These are phyloP conservation scores for Tetradesmus lagerheimii DNA, from an alignment of 139 green algal genomes.

Conservation along the genomic window DNA sequence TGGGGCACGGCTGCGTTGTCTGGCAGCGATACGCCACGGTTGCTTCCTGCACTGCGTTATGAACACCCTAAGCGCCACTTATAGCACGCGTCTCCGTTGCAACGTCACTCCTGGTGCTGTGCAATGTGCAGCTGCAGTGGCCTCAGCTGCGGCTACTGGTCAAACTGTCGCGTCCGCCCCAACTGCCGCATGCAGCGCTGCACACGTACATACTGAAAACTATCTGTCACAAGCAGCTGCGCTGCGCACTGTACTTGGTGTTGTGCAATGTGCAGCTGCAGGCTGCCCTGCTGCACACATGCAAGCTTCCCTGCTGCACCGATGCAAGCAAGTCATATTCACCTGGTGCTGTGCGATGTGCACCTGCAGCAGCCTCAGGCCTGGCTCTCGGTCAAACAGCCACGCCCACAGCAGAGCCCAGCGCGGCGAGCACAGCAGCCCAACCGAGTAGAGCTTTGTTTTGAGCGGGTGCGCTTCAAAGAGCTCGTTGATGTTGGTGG, in stretches of 20 bases:
- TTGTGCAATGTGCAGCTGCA: background rate
- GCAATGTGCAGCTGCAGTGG: slow-evolving; percentile 14
- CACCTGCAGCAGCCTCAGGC: slow-evolving; percentile 13
- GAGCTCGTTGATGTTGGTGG: background rate
- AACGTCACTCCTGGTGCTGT: background rate
- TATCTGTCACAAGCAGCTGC: background rate
- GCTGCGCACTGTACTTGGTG: background rate
- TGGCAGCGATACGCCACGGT: too few relatives aligned
- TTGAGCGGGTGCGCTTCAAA: slow-evolving; percentile 10
- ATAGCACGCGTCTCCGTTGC: background rate
- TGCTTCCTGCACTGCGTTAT: too few relatives aligned
- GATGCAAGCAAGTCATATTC: too few relatives aligned
- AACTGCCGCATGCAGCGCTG: background rate
- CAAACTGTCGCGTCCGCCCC: background rate
- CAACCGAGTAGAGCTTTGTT: slow-evolving; percentile 28
- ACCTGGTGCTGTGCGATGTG: slow-evolving; percentile 11
- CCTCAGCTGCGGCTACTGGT: background rate
- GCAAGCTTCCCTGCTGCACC: too few relatives aligned
- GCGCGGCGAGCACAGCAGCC: slow-evolving; percentile 32
- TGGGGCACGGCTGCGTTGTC: background rate
- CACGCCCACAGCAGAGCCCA: slow-evolving; percentile 24
- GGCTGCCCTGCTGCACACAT: too few relatives aligned
- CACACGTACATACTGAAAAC: background rate
- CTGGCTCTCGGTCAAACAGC: slow-evolving; percentile 29
- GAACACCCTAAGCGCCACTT: background rate